Evolutionary conservation across 2,329 filamentous ascomycete species (phyloP), one percentile per base, ranked within the genome.

Genomic region (Scytalidium lignicola): DNA sequence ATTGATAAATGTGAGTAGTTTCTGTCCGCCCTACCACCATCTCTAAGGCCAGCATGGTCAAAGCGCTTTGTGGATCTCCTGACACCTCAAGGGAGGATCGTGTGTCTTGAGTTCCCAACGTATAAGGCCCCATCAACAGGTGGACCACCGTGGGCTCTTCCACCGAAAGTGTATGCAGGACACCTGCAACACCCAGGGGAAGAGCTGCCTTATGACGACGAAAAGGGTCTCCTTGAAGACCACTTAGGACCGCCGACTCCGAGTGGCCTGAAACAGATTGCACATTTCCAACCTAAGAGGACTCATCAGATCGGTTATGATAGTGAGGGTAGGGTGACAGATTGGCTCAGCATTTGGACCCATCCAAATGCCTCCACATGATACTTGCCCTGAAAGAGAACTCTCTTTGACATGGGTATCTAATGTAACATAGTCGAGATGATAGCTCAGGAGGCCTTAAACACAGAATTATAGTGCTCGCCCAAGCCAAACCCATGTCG

Each of bases 391-490:
- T 20, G n/a, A 13, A 22, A 17, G 23, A 13, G 19, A 7, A 22
- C 12, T 15, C 19, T 19, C 5, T 41, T 43, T 43, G 41, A 17
- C 23, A 21, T 23, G 41, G 19, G 5, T n/a, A 42, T 42, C 40
- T 18, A 8, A n/a, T 18, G 18, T 42, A 42, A 20, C 40, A 7
- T 42, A 12, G 7, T 18, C 17, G 18, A 21, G 18, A 20, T 17
- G 37, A 47, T 32, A 43, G 19, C 19, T 64, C 55, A 64, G 48
- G 59, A 51, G 48, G 51, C 50, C 51, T 57, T 79, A 58, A 80
- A 69, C 65, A 99, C 69, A 47, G 91, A 95, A 66, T 99, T 99
- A 70, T 99, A 99, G 70, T 99, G 93, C 72, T 97, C 93, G 12
- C 93, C 93, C 44, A 99, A 73, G 1, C 92, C 92, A 67, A 95